phyloP scores from a whole-genome alignment of 768 basidiomycete species.

The Sarcodon sp. region DNA sequence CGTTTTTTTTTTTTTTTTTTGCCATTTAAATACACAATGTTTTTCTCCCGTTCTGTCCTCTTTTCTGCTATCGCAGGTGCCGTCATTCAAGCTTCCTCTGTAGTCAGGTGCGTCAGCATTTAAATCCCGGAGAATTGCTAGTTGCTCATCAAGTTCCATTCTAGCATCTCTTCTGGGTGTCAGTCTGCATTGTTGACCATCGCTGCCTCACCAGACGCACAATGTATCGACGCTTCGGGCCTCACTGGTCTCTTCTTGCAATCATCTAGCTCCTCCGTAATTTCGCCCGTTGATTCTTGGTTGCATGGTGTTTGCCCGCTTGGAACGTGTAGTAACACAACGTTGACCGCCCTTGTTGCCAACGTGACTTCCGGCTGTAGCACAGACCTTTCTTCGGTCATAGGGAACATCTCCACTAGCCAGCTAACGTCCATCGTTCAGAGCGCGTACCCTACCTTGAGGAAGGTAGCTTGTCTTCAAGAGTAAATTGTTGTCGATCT shows the following conservation, averaged over 20 bases:
- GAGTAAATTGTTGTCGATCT: constrained; percentile 34
- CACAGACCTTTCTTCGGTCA: constrained; percentile 19
- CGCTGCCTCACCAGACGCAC: constrained; percentile 26
- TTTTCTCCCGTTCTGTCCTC: neutral
- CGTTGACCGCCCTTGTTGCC: constrained; percentile 38
- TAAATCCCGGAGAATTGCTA: neutral
- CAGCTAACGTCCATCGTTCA: constrained; percentile 27
- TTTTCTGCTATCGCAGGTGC: neutral
- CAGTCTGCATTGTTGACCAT: constrained; percentile 30
- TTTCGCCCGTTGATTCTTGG: constrained; percentile 47
- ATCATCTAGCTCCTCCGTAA: constrained; percentile 23
- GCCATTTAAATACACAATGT: neutral
- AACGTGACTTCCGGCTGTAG: constrained; percentile 42
- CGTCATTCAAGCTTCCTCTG: neutral
- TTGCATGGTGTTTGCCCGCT: constrained; percentile 39
- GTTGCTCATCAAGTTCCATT: neutral
- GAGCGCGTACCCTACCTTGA: constrained; percentile 39
- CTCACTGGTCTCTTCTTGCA: constrained; percentile 27
- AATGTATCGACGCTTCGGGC: constrained; percentile 35
- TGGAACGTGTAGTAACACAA: constrained; percentile 43
- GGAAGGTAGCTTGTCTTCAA: constrained; percentile 47
- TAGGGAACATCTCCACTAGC: constrained; percentile 9
- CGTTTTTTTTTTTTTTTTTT: neutral
- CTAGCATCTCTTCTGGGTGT: constrained; percentile 36
- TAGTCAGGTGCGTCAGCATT: neutral